phyloP scores from a whole-genome alignment of 768 basidiomycete species.

The Russula earlei region DNA sequence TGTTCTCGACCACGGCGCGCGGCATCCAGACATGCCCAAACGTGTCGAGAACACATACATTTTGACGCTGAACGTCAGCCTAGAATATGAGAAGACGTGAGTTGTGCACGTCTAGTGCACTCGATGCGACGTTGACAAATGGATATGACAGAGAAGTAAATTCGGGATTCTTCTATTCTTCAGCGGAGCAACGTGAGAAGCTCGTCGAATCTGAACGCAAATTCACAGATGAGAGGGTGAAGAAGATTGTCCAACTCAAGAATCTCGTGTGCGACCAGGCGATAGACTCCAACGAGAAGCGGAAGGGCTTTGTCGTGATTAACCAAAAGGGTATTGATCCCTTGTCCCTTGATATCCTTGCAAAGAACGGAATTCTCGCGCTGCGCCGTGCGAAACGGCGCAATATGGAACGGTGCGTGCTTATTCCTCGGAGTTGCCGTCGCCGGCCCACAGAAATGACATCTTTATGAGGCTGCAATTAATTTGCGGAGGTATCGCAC shows the following conservation, averaged over 20 bases:
- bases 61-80: constrained; percentile 89
- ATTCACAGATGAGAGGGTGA: constrained; percentile 88
- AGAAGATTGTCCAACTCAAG: constrained; percentile 95
- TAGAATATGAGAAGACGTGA: constrained; percentile 99
- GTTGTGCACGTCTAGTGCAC: constrained; percentile 27
- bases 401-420: constrained; percentile 89
- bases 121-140: constrained; percentile 15
- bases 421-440: constrained; percentile 4
- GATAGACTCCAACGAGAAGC: constrained; percentile 71
- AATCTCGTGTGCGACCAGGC: constrained; percentile 92
- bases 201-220: constrained; percentile 94
- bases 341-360: constrained; percentile 87
- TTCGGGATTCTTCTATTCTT: constrained; percentile 98
- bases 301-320: constrained; percentile 85
- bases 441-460: background rate
- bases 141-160: constrained; percentile 77
- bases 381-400: constrained; percentile 92
- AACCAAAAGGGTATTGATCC: constrained; percentile 99
- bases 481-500: constrained; percentile 88
- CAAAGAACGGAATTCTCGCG: constrained; percentile 93
- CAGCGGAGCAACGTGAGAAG: constrained; percentile 96
- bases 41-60: constrained; percentile 94
- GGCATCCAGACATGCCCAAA: constrained; percentile 99
- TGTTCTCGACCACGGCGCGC: constrained; percentile 92
- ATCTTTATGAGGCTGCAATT: constrained; percentile 62